Evolutionary conservation across 2,329 filamentous ascomycete genomes (phyloP), one percentile per base, ranked within the genome.

Genomic region (Diaporthe amygdali): DNA sequence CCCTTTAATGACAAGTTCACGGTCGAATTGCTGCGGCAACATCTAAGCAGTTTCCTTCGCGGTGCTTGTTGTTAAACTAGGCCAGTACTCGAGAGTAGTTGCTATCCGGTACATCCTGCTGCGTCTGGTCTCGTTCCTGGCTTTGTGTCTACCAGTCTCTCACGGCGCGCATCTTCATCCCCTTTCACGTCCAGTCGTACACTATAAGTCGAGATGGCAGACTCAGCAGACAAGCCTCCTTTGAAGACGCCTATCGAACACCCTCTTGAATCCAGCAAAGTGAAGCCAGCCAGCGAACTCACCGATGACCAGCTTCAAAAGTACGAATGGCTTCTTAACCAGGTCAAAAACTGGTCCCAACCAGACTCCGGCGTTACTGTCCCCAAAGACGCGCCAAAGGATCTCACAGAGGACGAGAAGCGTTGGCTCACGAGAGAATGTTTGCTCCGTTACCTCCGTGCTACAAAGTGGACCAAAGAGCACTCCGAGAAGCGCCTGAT

Each of bases 361-460:
- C 68, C 71, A 37, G 54, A 66, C 25, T 30, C 54, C 1, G 71
- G 71, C 34, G 47, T 71, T 41, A 72, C 63, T 9, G 63, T 71
- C 2, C 71, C 71, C 27, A 90, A 88, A 15, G 90, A 91, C 12
- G 83, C 97, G 32, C 89, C 89, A 49, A 90, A 90, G 25, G 78
- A 84, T 8, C 83, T 98, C 71, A 91, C 90, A 64, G 94, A 97
- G 71, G 84, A 86, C 64, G 96, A 99, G 83, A 92, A 90, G 78
- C 90, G 96, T 84, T 99, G 94, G 91, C 88, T 99, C 75, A 97
- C 95, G 15, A 90, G 91, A 75, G 96, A 99, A 81, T 98, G 96
- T 79, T 88, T 99, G 20, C 87, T 98, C 49, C 93, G 96, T 76
- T 99, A 97, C 81, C 91, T 99, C 37, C 93, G 96, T 72, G 96